A percentile compares a stretch with the other conserved stretches of the same genome.
Conservation (phyloP, 2,329 filamentous ascomycete genomes). For the Blastomyces silverae region DNA sequence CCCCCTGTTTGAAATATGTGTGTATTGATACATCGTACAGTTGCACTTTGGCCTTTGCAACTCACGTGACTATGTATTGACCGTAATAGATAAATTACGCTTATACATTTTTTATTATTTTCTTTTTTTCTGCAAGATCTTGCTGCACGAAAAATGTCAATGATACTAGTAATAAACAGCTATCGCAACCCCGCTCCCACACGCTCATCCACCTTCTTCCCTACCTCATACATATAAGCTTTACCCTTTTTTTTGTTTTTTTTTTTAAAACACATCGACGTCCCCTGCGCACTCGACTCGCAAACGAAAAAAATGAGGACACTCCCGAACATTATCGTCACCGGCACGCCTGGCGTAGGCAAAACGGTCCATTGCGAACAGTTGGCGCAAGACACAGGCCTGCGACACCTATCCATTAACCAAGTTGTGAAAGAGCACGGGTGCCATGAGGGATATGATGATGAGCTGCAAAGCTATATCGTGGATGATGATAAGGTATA, state of each 20-base stretch:
- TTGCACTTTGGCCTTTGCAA: background rate
- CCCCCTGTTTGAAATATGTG: background rate
- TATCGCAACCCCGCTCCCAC: background rate
- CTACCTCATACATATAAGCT: background rate
- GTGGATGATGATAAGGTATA: constrained; percentile 92
- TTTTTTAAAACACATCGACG: no score
- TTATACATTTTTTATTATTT: background rate
- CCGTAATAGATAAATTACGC: background rate
- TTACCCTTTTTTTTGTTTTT: no score
- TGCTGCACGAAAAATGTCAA: no score
- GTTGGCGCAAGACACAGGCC: constrained; percentile 65
- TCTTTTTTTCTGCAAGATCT: background rate
- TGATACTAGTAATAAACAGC: background rate
- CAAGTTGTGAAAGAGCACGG: constrained; percentile 80
- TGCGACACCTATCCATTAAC: constrained; percentile 83
- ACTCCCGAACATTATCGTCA: constrained; percentile 83
- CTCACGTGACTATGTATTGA: background rate
- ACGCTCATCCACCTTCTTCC: background rate
- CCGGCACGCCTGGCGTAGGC: constrained; percentile 89
- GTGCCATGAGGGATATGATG: constrained; percentile 82
- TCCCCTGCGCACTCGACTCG: background rate
- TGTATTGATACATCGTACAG: background rate
- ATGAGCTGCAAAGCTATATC: constrained; percentile 79
- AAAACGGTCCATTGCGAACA: constrained; percentile 89
- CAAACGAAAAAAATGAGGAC: no score